phyloP scores from a whole-genome alignment of 352 stramenopile species.

The Hyaloperonospora brassicae region DNA sequence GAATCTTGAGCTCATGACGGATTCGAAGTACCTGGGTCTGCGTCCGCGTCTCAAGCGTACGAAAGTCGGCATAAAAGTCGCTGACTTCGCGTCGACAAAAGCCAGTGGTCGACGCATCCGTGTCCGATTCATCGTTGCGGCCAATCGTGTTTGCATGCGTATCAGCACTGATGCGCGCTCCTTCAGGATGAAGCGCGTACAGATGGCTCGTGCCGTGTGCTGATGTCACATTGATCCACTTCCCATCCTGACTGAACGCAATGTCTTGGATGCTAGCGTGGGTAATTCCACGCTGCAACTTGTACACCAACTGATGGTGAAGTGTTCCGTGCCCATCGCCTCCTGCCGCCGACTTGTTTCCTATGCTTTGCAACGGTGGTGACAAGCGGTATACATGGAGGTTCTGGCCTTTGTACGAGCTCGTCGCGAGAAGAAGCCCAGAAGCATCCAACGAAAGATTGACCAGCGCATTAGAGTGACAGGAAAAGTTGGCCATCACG shows the following conservation, averaged over 20 bases:
- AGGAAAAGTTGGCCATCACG: constrained; percentile 66
- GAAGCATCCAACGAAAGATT: constrained; percentile 70
- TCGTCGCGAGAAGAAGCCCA: constrained; percentile 67
- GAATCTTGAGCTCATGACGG: constrained; percentile 45
- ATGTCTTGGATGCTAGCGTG: constrained; percentile 79
- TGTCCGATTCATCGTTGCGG: constrained; percentile 15
- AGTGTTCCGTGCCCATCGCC: constrained; percentile 16
- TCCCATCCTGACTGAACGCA: constrained; percentile 71
- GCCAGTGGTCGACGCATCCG: constrained; percentile 12
- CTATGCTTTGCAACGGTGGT: constrained; percentile 41
- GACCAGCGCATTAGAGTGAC: constrained; percentile 64
- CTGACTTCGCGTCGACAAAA: constrained; percentile 41
- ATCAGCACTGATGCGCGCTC: constrained; percentile 53
- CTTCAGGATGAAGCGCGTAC: constrained; percentile 73
- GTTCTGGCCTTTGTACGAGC: constrained; percentile 80
- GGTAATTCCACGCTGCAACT: constrained; percentile 82
- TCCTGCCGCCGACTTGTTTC: constrained; percentile 16
- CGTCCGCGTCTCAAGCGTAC: constrained; percentile 52
- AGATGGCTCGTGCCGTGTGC: constrained; percentile 80
- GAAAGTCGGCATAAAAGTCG: constrained; percentile 68
- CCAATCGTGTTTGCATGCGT: constrained; percentile 49
- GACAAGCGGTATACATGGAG: constrained; percentile 77
- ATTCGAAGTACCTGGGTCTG: constrained; percentile 69
- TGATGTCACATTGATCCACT: constrained; percentile 84
- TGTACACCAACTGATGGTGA: constrained; percentile 65